phyloP scores from a whole-genome alignment of 2,329 filamentous ascomycete species.

The Colletotrichum sojae region DNA sequence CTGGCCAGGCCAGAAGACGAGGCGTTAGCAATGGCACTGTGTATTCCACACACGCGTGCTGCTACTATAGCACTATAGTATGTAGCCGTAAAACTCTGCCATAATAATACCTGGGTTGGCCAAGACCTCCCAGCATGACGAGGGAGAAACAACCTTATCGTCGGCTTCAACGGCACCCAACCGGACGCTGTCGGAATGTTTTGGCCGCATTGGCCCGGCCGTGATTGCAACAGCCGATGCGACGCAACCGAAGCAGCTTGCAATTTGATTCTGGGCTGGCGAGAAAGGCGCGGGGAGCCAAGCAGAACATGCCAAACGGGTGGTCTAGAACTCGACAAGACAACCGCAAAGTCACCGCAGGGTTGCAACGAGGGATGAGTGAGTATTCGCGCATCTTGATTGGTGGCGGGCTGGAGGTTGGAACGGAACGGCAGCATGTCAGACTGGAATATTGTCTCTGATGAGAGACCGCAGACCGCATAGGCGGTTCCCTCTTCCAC shows the following conservation, averaged over 20 bases:
- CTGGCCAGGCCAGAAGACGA: too few species aligned
- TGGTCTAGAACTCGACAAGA: constrained; percentile 26
- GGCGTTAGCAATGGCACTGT: too few species aligned
- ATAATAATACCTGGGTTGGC: too few species aligned
- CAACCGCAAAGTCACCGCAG: constrained; percentile 8
- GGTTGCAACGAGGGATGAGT: constrained; percentile 30
- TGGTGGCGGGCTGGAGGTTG: constrained; percentile 22
- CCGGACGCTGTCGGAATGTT: constrained; percentile 9
- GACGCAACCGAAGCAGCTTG: constrained; percentile 6
- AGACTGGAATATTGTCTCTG: constrained; percentile 23
- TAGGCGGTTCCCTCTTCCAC: background rate
- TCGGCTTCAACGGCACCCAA: constrained; percentile 12
- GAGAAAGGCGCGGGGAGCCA: background rate
- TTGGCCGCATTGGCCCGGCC: constrained; percentile 16
- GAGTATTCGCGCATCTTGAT: constrained; percentile 16
- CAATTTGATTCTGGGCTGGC: background rate
- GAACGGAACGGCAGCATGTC: constrained; percentile 26
- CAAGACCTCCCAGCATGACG: background rate
- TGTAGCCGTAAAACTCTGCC: too few species aligned
- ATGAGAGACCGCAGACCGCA: constrained; percentile 9
- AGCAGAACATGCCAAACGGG: constrained; percentile 17
- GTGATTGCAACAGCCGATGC: constrained; percentile 26
- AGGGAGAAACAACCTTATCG: constrained; percentile 25
- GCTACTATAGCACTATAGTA: too few species aligned
- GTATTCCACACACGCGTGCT: too few species aligned